Evolutionary conservation across 768 basidiomycete genomes (phyloP).

Genomic region (Lentinula boryana): DNA sequence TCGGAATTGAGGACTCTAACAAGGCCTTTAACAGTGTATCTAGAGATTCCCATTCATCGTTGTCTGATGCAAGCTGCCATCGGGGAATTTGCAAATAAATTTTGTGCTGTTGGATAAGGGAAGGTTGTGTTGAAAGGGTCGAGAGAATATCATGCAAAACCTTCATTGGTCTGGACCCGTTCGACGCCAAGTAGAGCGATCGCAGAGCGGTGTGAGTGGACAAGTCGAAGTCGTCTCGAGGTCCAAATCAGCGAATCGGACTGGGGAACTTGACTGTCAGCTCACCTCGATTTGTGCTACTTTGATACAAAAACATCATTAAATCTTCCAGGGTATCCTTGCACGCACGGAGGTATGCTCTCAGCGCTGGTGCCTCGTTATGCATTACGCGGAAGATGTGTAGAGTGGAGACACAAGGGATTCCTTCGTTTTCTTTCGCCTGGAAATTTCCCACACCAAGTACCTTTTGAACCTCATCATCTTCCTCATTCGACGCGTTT

Average conservation of each 20-base stretch:
- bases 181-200: neutral
- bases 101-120: neutral
- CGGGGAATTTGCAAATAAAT: neutral
- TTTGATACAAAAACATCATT: neutral
- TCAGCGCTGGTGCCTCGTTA: neutral
- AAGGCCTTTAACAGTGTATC: neutral
- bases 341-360: neutral
- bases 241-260: neutral
- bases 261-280: neutral
- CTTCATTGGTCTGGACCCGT: neutral
- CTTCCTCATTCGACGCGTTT: no score
- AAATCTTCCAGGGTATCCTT: neutral
- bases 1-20: neutral
- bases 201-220: neutral
- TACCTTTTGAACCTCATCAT: neutral
- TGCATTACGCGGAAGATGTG: neutral
- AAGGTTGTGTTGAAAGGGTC: neutral
- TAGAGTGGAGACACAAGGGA: neutral
- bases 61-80: neutral
- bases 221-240: neutral
- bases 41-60: neutral
- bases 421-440: neutral
- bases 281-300: neutral
- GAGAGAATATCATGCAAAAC: neutral
- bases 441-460: neutral